Base-by-base conservation (phyloP, 2,329 filamentous ascomycete genomes). In the Fusarium sp. region DNA sequence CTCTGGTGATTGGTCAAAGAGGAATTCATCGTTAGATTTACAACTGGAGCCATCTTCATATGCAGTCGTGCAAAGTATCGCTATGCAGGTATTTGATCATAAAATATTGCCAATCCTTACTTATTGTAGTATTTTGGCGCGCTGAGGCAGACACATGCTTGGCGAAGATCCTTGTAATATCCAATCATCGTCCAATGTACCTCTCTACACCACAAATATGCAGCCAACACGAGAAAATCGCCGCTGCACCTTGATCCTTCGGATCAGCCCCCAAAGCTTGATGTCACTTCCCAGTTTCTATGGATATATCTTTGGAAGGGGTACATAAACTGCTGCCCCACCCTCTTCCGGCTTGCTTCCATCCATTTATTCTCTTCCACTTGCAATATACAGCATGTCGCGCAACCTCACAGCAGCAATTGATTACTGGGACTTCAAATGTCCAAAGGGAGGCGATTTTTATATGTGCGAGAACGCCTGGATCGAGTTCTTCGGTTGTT, bases 391-490 rank as follows among this genome's bases (percentile, higher is more conserved):
- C 34, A n/a, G 9, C 9, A 38, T 38, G 34, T 11, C 16, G 16
- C 16, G 8, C 16, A 38, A 38, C 9, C 5, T 6, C 9, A 38
- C 34, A 38, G 16, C 34, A 10, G 34, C 9, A 18, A 38, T 38
- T 38, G 5, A 38, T 4, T 11, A 38, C 34, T 38, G 34, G 34
- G 34, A 16, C 2, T n/a, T 38, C 34, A n/a, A 11, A 6, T 38
- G 34, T 16, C 34, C 34, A 38, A 38, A 38, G 16, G 34, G 16
- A 0, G 5, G 34, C 3, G 2, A n/a, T 11, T n/a, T 43, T 9
- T 53, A 57, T 25, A 25, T 57, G 8, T 57, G 45, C 24, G 51
- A 57, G 12, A 41, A 57, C 18, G 13, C 54, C 11, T 52, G 24
- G 5, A 6, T 25, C 8, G 32, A 52, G 22, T 57, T 57, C 15